Percentiles rank a stretch among this genome's conserved stretches.
Conservation (phyloP, 108 stramenopile genomes). For the Cyclostephanos tholiformis region DNA sequence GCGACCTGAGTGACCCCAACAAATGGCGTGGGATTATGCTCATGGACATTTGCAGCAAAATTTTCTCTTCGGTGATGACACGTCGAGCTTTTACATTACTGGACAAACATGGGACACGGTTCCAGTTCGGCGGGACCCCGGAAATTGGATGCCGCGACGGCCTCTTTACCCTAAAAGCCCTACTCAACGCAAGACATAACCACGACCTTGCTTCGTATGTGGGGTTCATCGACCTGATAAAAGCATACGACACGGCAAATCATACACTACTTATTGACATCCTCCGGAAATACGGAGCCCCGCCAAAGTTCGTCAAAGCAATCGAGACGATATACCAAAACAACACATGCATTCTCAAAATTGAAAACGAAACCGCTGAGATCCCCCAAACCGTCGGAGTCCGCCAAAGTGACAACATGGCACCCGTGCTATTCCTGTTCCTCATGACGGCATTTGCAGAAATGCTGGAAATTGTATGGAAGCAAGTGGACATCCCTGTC, state of each 20-base stretch:
- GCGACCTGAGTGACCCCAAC: constrained; percentile 3
- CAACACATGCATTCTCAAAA: constrained; percentile 3
- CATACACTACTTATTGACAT: constrained; percentile 10
- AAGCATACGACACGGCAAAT: constrained; percentile 32
- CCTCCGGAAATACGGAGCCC: no score
- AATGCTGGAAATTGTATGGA: constrained; percentile 6
- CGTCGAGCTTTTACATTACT: not conserved
- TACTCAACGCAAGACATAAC: constrained; percentile 3
- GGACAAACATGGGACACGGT: constrained; percentile 8
- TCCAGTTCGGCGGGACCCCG: constrained; percentile 24
- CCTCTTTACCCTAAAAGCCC: constrained; percentile 16
- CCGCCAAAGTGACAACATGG: not conserved
- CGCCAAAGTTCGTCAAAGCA: not conserved
- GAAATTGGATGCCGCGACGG: constrained; percentile 18
- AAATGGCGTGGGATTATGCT: constrained; percentile 11
- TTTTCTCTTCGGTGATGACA: constrained; percentile 1
- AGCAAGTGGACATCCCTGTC: no score
- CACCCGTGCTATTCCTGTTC: constrained; percentile 36
- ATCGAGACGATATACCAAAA: constrained; percentile 13
- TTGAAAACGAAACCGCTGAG: not conserved
- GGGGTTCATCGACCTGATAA: constrained; percentile 19
- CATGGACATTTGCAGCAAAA: constrained; percentile 20
- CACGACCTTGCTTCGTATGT: constrained; percentile 1
- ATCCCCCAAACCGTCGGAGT: constrained; percentile 13
- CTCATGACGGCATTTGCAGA: constrained; percentile 22